Conservation (phyloP, 179 eudicot genomes). For the Beta lomatogona region DNA sequence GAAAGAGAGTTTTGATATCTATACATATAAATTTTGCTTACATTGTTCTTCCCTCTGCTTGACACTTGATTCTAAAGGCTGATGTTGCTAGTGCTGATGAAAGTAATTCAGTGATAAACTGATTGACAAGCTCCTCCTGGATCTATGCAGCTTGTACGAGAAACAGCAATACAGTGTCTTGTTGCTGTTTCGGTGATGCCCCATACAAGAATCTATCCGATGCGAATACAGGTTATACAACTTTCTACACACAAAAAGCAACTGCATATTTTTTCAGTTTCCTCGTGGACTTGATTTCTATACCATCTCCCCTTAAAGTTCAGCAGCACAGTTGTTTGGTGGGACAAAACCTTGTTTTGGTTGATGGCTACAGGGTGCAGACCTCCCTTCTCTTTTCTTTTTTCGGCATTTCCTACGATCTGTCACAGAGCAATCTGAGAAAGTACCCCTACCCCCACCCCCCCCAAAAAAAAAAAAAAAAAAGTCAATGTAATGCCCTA, state of each 20-base stretch:
- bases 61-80: background rate
- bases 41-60: background rate
- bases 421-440: background rate
- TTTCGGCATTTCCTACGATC: background rate
- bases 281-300: background rate
- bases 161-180: constrained; percentile 92
- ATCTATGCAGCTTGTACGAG: constrained; percentile 70
- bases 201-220: constrained; percentile 73
- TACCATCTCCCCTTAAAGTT: background rate
- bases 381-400: background rate
- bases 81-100: background rate
- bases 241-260: background rate
- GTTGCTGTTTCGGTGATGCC: constrained; percentile 78
- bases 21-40: background rate
- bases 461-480: no score
- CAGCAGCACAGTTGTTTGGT: background rate
- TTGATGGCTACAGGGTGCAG: background rate
- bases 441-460: background rate
- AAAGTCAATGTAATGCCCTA: background rate
- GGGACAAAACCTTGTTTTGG: background rate
- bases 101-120: background rate
- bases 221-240: constrained; percentile 68
- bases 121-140: constrained; percentile 2
- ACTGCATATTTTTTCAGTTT: background rate
- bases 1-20: background rate